These are phyloP conservation scores for Ceratocystis ficicola DNA, from an alignment of 2,329 filamentous ascomycete species.

Conservation along the genomic window DNA sequence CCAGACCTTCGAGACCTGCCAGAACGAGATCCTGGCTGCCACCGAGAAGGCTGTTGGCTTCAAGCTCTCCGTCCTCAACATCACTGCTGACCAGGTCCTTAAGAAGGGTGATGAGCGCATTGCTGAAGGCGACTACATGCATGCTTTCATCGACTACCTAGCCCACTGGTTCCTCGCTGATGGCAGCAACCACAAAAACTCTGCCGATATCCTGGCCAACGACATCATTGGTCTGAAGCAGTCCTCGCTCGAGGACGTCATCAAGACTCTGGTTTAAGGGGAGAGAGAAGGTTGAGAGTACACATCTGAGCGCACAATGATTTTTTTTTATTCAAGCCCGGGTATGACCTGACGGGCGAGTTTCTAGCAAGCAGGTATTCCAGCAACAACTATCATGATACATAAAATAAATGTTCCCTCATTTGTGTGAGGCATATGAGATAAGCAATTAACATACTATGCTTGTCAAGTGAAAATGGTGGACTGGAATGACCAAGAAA, in stretches of 20 bases:
- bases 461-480: too few relatives aligned
- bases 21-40: constrained; percentile 35
- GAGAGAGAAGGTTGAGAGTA: background rate
- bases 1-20: constrained; percentile 35
- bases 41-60: constrained; percentile 38
- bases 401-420: background rate
- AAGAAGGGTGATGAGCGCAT: constrained; percentile 29
- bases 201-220: constrained; percentile 7
- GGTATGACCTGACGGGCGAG: background rate
- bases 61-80: background rate
- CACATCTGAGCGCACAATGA: background rate
- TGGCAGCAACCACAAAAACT: constrained; percentile 8
- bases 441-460: too few relatives aligned
- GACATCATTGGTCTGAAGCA: constrained; percentile 16
- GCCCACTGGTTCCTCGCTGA: constrained; percentile 13
- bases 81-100: constrained; percentile 24
- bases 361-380: constrained; percentile 12
- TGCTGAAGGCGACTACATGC: constrained; percentile 25
- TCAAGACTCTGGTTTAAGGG: constrained; percentile 11
- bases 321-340: background rate
- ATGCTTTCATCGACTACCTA: constrained; percentile 16
- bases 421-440: too few relatives aligned
- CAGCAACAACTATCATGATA: background rate
- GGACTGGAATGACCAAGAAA: too few relatives aligned
- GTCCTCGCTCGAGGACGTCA: background rate